Conservation (phyloP, 73 alveolate genomes). For the Stentor coeruleus region DNA sequence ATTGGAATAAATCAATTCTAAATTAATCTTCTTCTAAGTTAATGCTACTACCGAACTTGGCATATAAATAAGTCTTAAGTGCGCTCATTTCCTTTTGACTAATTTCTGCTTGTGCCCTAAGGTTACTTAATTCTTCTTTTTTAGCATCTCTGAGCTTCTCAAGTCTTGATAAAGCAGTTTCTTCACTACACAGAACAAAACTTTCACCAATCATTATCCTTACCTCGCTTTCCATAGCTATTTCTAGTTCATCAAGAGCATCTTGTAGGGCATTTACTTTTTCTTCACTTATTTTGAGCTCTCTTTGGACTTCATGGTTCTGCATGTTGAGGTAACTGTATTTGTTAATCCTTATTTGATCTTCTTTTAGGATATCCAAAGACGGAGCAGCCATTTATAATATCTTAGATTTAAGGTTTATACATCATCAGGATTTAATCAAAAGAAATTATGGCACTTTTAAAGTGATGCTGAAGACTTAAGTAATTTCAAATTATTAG, state of each 20-base stretch:
- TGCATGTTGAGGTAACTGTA: conserved; percentile 52
- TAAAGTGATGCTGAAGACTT: no score
- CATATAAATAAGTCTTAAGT: conserved; percentile 51
- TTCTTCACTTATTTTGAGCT: conserved; percentile 40
- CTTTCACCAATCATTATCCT: conserved; percentile 56
- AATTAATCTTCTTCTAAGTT: conserved; percentile 58
- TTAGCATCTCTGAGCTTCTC: conserved; percentile 49
- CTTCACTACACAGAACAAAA: conserved; percentile 53
- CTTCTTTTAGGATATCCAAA: conserved; percentile 46
- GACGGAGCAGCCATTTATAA: no score
- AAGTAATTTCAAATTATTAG: no score
- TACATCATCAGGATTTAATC: no score
- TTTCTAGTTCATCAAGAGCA: conserved; percentile 55
- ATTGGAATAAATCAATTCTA: no score
- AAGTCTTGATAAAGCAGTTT: conserved; percentile 42
- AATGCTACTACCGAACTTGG: conserved; percentile 55
- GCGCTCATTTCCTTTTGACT: conserved; percentile 44
- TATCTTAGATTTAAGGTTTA: no score
- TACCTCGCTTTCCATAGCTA: conserved; percentile 49
- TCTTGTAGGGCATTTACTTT: conserved; percentile 36
- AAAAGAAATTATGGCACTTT: no score
- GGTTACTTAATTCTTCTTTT: conserved; percentile 32
- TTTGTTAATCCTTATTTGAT: conserved; percentile 46
- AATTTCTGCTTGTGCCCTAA: conserved; percentile 34
- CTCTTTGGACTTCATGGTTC: conserved; percentile 38